Evolutionary conservation across 805 yeast genomes (phyloP).

Genomic region (Clavispora asparagi): DNA sequence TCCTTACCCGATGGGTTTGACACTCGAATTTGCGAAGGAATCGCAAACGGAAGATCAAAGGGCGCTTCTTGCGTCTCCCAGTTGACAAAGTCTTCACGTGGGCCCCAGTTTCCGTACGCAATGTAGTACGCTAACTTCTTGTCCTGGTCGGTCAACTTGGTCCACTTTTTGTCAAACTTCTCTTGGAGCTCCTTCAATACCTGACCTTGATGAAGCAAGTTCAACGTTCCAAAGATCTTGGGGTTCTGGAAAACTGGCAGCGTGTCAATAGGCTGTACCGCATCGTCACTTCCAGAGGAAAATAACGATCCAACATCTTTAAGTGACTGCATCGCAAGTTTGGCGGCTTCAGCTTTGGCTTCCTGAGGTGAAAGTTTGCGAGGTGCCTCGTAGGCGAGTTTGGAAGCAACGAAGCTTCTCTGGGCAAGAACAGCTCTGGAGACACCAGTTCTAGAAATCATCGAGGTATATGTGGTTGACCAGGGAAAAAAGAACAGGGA

Average conservation of each 20-base stretch:
- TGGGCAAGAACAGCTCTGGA: neutral
- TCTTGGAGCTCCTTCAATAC: constrained; percentile 46
- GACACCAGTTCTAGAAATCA: neutral
- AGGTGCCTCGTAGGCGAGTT: neutral
- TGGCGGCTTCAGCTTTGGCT: constrained; percentile 29
- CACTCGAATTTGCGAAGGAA: constrained; percentile 31
- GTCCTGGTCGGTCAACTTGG: constrained; percentile 38
- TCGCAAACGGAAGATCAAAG: constrained; percentile 54
- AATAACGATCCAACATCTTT: constrained; percentile 37
- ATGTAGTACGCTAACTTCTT: constrained; percentile 57
- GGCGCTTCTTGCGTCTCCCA: constrained; percentile 45
- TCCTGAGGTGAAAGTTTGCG: constrained; percentile 12
- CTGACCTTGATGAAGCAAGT: constrained; percentile 53
- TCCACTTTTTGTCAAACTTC: constrained; percentile 55
- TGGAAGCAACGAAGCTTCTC: neutral
- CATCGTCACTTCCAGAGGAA: constrained; percentile 37
- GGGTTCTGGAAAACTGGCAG: constrained; percentile 39
- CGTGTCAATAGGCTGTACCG: constrained; percentile 44
- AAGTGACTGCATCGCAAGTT: constrained; percentile 33
- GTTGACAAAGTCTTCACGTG: constrained; percentile 50
- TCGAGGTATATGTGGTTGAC: neutral
- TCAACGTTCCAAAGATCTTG: constrained; percentile 24
- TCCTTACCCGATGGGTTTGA: constrained; percentile 20
- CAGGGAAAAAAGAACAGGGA: neutral
- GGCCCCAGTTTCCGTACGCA: constrained; percentile 69